Evolutionary conservation across 768 basidiomycete species (phyloP).

Genomic region (Amanita brunnescens): DNA sequence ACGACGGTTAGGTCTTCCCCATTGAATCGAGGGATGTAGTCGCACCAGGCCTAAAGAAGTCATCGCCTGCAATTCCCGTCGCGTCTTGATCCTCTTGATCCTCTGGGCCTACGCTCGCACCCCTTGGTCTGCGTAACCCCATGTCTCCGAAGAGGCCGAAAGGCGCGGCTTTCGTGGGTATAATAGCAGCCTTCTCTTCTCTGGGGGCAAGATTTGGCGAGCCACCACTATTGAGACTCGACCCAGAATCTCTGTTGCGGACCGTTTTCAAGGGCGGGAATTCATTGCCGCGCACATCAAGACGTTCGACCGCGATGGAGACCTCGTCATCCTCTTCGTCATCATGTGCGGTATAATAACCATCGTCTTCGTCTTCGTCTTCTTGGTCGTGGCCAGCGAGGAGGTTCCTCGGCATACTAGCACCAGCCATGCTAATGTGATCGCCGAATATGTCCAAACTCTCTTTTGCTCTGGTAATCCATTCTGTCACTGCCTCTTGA

Average conservation of each 20-base stretch:
- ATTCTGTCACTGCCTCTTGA: slow-evolving; percentile 59
- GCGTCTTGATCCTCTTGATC: slow-evolving; percentile 36
- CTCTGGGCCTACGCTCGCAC: slow-evolving; percentile 29
- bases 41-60: slow-evolving; percentile 63
- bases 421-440: slow-evolving; percentile 54
- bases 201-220: slow-evolving; percentile 23
- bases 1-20: not conserved
- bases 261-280: slow-evolving; percentile 14
- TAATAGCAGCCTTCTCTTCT: slow-evolving; percentile 40
- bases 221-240: slow-evolving; percentile 28
- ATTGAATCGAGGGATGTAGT: slow-evolving; percentile 4
- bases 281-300: slow-evolving; percentile 27
- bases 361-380: slow-evolving; percentile 30
- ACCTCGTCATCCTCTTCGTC: slow-evolving; percentile 22
- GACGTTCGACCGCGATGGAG: slow-evolving; percentile 31
- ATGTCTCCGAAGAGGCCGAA: slow-evolving; percentile 73
- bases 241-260: slow-evolving; percentile 28
- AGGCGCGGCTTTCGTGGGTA: slow-evolving; percentile 56
- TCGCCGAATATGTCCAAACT: slow-evolving; percentile 61
- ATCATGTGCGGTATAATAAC: slow-evolving; percentile 25
- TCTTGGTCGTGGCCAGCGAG: slow-evolving; percentile 41
- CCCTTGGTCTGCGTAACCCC: slow-evolving; percentile 33
- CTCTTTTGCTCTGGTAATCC: slow-evolving; percentile 68
- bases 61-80: slow-evolving; percentile 55
- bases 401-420: slow-evolving; percentile 42